Evolutionary conservation across 192 early-diverging fungal genomes (phyloP).

Genomic region (Irineochytrium annulatum): DNA sequence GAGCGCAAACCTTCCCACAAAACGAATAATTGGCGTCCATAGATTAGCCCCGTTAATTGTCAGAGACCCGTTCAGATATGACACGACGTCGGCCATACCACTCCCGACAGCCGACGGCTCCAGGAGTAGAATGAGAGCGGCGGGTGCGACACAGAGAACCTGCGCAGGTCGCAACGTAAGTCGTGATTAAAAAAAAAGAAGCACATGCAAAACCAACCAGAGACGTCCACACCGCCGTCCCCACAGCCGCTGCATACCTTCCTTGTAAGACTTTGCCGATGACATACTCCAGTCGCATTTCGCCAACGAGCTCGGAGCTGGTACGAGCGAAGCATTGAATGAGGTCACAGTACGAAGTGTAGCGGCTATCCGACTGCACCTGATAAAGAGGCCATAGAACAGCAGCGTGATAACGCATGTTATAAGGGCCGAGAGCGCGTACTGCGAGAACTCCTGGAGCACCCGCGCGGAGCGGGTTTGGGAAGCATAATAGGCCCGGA

Average conservation of each 20-base stretch:
- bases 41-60: slow-evolving; percentile 19
- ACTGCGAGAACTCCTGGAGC: slow-evolving; percentile 21
- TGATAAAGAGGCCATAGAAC: slow-evolving; percentile 20
- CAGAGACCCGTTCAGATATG: slow-evolving; percentile 30
- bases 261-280: slow-evolving; percentile 10
- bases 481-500: slow-evolving; percentile 24
- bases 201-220: slow-evolving; percentile 19
- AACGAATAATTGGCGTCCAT: slow-evolving; percentile 2
- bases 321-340: no score
- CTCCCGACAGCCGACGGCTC: slow-evolving; percentile 29
- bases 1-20: slow-evolving; percentile 28
- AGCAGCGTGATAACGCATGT: slow-evolving; percentile 16
- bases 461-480: slow-evolving; percentile 12
- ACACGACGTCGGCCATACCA: slow-evolving; percentile 38
- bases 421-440: slow-evolving; percentile 22
- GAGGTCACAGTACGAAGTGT: no score
- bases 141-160: not conserved
- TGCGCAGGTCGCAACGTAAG: not conserved
- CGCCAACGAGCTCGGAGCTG: slow-evolving; percentile 27
- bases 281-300: slow-evolving; percentile 19
- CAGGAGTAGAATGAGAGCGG: not conserved
- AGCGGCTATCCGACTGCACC: no score
- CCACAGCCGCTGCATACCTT: slow-evolving; percentile 9
- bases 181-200: slow-evolving; percentile 9
- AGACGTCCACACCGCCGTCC: slow-evolving; percentile 27